Conservation (phyloP, 345 rosid species). For the Populus pruinosa region DNA sequence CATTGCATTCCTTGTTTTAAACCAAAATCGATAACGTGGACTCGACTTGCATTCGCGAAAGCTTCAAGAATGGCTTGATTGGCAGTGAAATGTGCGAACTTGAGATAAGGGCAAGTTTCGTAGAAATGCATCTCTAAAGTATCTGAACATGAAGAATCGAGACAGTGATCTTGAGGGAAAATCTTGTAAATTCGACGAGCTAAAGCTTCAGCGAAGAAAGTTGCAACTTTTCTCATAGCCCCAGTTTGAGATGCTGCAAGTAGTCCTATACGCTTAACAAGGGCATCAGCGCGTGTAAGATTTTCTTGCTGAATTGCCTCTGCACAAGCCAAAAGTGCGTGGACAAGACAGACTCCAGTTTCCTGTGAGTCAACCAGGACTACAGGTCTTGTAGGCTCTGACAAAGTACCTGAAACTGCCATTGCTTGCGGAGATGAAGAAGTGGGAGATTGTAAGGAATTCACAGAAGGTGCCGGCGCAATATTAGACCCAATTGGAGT, state of each 20-base stretch:
- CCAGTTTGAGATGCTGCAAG: slow-evolving; percentile 35
- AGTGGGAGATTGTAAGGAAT: not conserved
- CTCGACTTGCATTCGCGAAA: slow-evolving; percentile 20
- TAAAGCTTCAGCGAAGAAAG: slow-evolving; percentile 27
- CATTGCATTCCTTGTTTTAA: slow-evolving; percentile 37
- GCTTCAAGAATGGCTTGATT: slow-evolving; percentile 35
- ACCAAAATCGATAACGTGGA: slow-evolving; percentile 36
- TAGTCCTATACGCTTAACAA: slow-evolving; percentile 19
- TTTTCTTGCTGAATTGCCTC: slow-evolving; percentile 29
- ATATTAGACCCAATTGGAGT: not conserved
- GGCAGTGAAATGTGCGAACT: slow-evolving; percentile 29
- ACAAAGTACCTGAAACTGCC: not conserved
- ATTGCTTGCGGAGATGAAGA: not conserved
- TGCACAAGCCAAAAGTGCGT: slow-evolving; percentile 31
- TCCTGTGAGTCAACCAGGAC: slow-evolving; percentile 30
- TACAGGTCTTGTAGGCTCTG: slow-evolving; percentile 16
- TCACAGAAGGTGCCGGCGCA: not conserved
- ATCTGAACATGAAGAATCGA: slow-evolving; percentile 22
- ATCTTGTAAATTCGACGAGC: slow-evolving; percentile 36
- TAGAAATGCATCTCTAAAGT: slow-evolving; percentile 34
- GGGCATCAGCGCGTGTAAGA: slow-evolving; percentile 22
- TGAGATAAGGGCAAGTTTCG: slow-evolving; percentile 28
- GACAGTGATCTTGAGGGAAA: slow-evolving; percentile 13
- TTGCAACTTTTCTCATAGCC: slow-evolving; percentile 32
- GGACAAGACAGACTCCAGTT: slow-evolving; percentile 29